phyloP scores from a whole-genome alignment of 1,284 basidiomycete genomes.

The Sanguinoderma infundibulare region DNA sequence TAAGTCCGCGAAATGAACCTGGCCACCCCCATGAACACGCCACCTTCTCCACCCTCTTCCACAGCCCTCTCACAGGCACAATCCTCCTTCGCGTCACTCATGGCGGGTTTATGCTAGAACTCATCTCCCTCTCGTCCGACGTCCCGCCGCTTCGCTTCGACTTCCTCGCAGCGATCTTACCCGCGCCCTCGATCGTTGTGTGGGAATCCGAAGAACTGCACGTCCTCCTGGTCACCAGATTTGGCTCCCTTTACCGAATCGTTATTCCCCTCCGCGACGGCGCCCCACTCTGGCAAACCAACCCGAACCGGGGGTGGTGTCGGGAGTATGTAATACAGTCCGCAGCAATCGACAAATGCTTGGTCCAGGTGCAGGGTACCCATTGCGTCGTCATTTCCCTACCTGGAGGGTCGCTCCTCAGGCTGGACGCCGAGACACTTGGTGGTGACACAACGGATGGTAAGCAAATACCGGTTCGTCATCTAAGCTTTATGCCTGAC shows the following conservation, averaged over 20 bases:
- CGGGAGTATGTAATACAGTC: constrained; percentile 65
- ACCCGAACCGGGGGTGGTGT: constrained; percentile 58
- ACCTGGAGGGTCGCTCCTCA: constrained; percentile 72
- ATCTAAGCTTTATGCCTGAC: constrained; percentile 16
- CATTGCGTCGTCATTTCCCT: constrained; percentile 72
- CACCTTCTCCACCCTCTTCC: constrained; percentile 60
- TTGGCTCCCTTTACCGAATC: constrained; percentile 79
- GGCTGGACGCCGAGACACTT: constrained; percentile 65
- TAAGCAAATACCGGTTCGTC: constrained; percentile 37
- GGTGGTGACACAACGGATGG: constrained; percentile 58
- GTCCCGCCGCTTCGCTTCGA: constrained; percentile 73
- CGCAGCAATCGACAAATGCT: constrained; percentile 45
- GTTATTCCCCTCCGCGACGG: constrained; percentile 64
- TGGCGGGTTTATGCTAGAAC: constrained; percentile 76
- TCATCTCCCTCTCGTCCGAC: constrained; percentile 70
- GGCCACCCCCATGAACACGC: constrained; percentile 79
- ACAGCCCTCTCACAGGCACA: constrained; percentile 64
- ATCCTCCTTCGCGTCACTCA: constrained; percentile 79
- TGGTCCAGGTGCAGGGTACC: constrained; percentile 75
- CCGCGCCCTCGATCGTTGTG: constrained; percentile 67
- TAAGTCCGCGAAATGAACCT: constrained; percentile 42
- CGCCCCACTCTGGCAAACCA: constrained; percentile 58
- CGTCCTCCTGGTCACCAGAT: constrained; percentile 69
- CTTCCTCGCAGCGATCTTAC: constrained; percentile 75
- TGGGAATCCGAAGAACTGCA: constrained; percentile 68